A percentile compares a stretch with the other conserved stretches of the same genome.
phyloP scores from a whole-genome alignment of 371 early-diverging fungal species.

The Mucor racemosus region DNA sequence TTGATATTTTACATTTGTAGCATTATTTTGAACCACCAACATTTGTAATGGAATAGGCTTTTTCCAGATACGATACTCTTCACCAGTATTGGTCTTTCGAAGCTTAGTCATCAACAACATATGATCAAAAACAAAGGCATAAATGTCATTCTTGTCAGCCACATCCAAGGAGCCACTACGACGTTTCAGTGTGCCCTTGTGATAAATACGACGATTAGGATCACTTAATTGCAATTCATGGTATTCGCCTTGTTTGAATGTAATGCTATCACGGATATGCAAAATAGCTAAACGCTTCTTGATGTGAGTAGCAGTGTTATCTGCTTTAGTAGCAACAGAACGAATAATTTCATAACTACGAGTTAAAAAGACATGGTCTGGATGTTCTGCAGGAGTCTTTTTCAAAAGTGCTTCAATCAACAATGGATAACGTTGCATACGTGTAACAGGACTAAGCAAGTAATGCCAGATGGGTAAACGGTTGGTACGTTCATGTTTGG shows the following conservation, averaged over 20 bases:
- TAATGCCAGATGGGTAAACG: constrained; percentile 67
- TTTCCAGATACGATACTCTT: constrained; percentile 68
- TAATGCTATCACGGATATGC: constrained; percentile 46
- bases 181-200: constrained; percentile 80
- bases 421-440: constrained; percentile 90
- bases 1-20: constrained; percentile 10
- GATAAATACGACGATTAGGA: constrained; percentile 72
- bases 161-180: constrained; percentile 69
- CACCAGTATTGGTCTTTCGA: constrained; percentile 55
- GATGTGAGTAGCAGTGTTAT: constrained; percentile 30
- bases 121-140: constrained; percentile 90
- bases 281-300: constrained; percentile 43
- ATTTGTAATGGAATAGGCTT: constrained; percentile 70
- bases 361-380: constrained; percentile 75
- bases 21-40: constrained; percentile 48
- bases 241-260: constrained; percentile 53
- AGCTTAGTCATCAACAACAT: constrained; percentile 80
- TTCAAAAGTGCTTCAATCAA: constrained; percentile 85
- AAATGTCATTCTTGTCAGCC: constrained; percentile 71
- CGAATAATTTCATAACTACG: constrained; percentile 72
- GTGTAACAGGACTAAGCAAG: constrained; percentile 74
- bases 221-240: constrained; percentile 76
- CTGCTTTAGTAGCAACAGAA: constrained; percentile 44
- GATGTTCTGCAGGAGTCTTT: constrained; percentile 82
- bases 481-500: constrained; percentile 65